Evolutionary conservation across 495 filamentous ascomycete genomes (phyloP), one percentile per base, ranked within the genome.

Genomic region (Acidiella bohemica): DNA sequence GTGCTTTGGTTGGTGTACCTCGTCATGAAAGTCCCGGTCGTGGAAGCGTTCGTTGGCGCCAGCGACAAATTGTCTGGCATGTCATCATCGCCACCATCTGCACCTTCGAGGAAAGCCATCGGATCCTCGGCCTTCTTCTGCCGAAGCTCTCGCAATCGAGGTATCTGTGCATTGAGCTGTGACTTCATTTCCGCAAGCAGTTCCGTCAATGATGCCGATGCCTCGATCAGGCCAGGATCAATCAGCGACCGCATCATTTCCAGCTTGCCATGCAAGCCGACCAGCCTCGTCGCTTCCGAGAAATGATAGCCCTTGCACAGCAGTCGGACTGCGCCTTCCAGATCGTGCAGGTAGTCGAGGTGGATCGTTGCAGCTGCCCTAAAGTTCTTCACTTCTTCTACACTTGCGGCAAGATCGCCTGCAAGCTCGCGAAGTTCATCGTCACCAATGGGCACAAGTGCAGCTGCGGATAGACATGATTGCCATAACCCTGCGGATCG

Each of bases 31-130:
- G 77, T 81, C 3, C 78, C 75, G 5, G 81, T 78, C 12, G 82
- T 87, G 0, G 81, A 68, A 2, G 78, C 70, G 53, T 90, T 82
- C 9, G 78, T 90, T 0, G 88, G 81, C 3, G 90, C 88, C 11
- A 97, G 66, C 5, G 82, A 90, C 36, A 97, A 67, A 57, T 97
- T 85, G 51, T 97, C 90, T 0, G 88, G 88, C 4, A 93, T 68
- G 49, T 90, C 81, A 25, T 56, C 66, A 26, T 52, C 58, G 40
- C 49, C 68, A n/a, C 58, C 67, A 16, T 62, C 57, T 61, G 13
- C 72, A 62, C 40, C 86, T 19, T 64, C 67, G 29, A 61, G 57
- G 46, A 61, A 69, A 12, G 64, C 59, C 30, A 66, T 67, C 2
- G 90, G 90, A 53, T 96, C 85, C 27, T 80, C 74, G 18, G 67